phyloP scores from a whole-genome alignment of 345 rosid genomes.

The Rubroshorea leprosula region DNA sequence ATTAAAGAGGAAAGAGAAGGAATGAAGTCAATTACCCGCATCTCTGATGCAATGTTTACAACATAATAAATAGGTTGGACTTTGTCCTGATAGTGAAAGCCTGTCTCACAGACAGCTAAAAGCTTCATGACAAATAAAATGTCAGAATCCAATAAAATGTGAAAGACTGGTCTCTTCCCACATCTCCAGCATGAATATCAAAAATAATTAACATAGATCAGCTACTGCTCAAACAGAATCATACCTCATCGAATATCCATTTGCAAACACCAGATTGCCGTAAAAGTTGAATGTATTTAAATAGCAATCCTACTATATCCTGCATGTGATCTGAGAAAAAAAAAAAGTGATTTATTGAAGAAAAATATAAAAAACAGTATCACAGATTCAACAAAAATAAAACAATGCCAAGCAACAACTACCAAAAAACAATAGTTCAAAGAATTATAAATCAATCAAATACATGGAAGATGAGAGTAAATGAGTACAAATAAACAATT shows the following conservation, averaged over 20 bases:
- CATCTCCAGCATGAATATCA: not conserved
- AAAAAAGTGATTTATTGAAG: not conserved
- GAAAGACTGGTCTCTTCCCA: not conserved
- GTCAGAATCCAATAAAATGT: slow-evolving; percentile 20
- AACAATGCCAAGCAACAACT: not conserved
- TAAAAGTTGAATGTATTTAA: slow-evolving; percentile 70
- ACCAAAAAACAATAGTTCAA: not conserved
- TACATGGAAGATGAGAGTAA: not conserved
- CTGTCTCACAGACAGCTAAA: slow-evolving; percentile 72
- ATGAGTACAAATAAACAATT: slow-evolving; percentile 25
- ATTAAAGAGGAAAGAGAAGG: not conserved
- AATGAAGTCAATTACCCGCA: slow-evolving; percentile 46
- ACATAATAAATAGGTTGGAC: slow-evolving; percentile 54
- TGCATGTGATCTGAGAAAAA: slow-evolving; percentile 88
- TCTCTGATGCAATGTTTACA: slow-evolving; percentile 45
- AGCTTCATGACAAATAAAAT: slow-evolving; percentile 50
- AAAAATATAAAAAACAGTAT: slow-evolving; percentile 8
- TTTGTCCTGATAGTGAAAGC: slow-evolving; percentile 87
- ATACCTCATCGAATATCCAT: slow-evolving; percentile 98
- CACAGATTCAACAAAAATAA: not conserved
- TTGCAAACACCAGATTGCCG: slow-evolving; percentile 73
- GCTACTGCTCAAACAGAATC: not conserved
- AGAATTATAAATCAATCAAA: not conserved
- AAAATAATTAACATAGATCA: not conserved
- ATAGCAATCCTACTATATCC: slow-evolving; percentile 70